Evolutionary conservation across 2,329 filamentous ascomycete genomes (phyloP), one percentile per base, ranked within the genome.

Genomic region (Fusarium irregulare): DNA sequence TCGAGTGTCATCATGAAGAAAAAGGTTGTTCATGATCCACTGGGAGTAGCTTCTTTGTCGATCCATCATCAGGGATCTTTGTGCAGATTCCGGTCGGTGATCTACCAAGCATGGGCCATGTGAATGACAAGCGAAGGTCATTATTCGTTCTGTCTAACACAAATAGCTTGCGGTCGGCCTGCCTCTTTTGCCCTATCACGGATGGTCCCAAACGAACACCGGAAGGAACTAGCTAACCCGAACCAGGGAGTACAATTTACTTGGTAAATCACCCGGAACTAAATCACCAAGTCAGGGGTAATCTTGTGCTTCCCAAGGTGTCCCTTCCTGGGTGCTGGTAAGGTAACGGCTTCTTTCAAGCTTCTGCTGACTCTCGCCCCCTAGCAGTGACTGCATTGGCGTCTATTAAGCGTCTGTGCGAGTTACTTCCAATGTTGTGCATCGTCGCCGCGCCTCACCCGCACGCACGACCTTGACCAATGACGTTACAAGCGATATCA

Each of bases 271-370:
- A 68, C 59, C 67, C 62, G 64, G 50, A 32, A 28, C 64, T 71
- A 68, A 68, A 49, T 32, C 14, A 46, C n/a, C 50, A 65, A 68
- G 68, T 71, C 68, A 71, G 68, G 68, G 68, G 68, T 71, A 65
- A 64, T 21, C 32, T 37, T 11, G 32, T 37, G 9, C 18, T n/a
- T 11, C 48, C 47, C 40, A 42, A 67, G 23, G 16, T 41, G 28
- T 55, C 60, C 30, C 21, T 67, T 42, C 41, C 45, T 50, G 40
- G 18, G 50, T 27, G 37, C 59, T 40, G 56, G 34, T 27, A 66
- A 66, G 56, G 34, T 30, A 67, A 66, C 61, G 55, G 61, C 56
- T 51, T 69, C 49, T 46, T 34, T 66, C 61, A 47, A 60, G 61
- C 66, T 70, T 69, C 66, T 68, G 48, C 56, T 70, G 49, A 46